Conservation (phyloP, 2,329 filamentous ascomycete species). For the Trichoderma sp. region DNA sequence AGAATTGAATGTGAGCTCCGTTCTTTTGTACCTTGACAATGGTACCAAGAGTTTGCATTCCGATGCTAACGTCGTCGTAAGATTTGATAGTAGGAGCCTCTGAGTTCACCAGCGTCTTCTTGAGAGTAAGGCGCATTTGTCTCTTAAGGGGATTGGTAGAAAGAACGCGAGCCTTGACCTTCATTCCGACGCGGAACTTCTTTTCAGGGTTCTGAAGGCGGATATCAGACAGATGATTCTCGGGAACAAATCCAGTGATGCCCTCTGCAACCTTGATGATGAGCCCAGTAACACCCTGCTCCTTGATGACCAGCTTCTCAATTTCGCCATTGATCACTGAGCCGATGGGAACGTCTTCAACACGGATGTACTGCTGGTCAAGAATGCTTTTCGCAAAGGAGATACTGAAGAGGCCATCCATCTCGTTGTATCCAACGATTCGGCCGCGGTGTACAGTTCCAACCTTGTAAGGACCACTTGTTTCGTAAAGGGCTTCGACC, state of each 20-base stretch:
- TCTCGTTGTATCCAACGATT: conserved; percentile 80
- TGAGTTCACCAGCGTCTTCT: conserved; percentile 92
- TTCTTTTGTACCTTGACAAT: conserved; percentile 78
- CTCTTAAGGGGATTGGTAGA: conserved; percentile 76
- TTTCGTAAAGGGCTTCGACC: conserved; percentile 78
- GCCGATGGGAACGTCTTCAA: conserved; percentile 86
- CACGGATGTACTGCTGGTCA: conserved; percentile 85
- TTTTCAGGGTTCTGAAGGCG: conserved; percentile 90
- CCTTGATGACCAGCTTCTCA: conserved; percentile 80
- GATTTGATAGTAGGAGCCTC: conserved; percentile 78
- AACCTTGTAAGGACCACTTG: conserved; percentile 75
- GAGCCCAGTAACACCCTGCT: conserved; percentile 77
- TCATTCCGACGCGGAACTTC: conserved; percentile 87
- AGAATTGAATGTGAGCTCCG: conserved; percentile 92
- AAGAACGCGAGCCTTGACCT: conserved; percentile 83
- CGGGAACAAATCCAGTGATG: conserved; percentile 85
- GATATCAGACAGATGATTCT: conserved; percentile 86
- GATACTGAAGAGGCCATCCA: conserved; percentile 84
- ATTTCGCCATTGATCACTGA: conserved; percentile 80
- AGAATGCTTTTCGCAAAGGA: conserved; percentile 83
- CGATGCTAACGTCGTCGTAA: conserved; percentile 73
- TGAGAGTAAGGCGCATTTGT: conserved; percentile 84
- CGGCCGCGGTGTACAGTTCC: conserved; percentile 80
- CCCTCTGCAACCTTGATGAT: conserved; percentile 84
- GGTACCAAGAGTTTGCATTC: conserved; percentile 81